phyloP scores from a whole-genome alignment of 2,329 filamentous ascomycete genomes.

The Aspergillus novofumigatus region DNA sequence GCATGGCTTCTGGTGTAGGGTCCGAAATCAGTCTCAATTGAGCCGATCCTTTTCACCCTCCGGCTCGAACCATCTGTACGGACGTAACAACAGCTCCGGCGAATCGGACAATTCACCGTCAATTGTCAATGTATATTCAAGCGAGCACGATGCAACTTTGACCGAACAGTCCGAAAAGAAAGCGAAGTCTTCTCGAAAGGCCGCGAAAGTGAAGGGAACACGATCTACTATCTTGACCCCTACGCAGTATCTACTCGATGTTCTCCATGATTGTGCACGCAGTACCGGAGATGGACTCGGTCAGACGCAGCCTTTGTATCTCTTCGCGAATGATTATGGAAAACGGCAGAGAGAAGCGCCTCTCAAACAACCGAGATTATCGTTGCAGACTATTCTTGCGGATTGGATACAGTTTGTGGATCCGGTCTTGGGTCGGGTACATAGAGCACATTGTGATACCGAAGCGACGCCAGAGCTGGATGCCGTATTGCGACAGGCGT shows the following conservation, averaged over 20 bases:
- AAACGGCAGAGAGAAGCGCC: conserved; percentile 4
- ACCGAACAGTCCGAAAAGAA: not conserved
- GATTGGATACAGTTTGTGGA: conserved; percentile 37
- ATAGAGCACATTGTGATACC: not conserved
- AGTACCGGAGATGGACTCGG: conserved; percentile 4
- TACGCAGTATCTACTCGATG: conserved; percentile 28
- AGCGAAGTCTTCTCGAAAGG: not conserved
- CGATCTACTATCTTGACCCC: conserved; percentile 17
- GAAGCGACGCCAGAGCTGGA: conserved; percentile 16
- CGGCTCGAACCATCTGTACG: not conserved
- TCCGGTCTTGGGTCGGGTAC: conserved; percentile 18
- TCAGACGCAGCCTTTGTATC: conserved; percentile 6
- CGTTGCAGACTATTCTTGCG: conserved; percentile 34
- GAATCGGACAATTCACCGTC: not conserved
- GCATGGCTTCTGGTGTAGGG: conserved; percentile 10
- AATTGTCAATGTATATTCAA: not conserved
- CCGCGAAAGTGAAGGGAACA: not conserved
- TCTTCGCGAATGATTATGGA: not conserved
- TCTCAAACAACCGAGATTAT: conserved; percentile 13
- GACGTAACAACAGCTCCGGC: not conserved
- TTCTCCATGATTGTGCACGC: conserved; percentile 21
- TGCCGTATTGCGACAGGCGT: conserved; percentile 29
- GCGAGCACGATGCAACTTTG: not conserved
- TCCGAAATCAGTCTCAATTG: conserved; percentile 13
- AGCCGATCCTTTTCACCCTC: conserved; percentile 7